phyloP scores from a whole-genome alignment of 805 yeast genomes.

The Zygosaccharomyces kombuchaensis region DNA sequence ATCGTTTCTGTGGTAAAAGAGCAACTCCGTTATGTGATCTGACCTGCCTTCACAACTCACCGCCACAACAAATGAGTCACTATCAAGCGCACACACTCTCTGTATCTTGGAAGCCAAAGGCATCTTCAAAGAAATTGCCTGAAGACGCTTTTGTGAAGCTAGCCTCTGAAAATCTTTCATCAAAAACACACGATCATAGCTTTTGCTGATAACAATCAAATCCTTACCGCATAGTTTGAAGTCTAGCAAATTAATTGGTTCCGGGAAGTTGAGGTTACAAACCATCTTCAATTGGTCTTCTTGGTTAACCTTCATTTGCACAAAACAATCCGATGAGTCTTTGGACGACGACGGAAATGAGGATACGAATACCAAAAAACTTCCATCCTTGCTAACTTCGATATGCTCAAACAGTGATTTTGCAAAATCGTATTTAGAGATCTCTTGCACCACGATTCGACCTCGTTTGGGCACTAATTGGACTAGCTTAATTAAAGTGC shows the following conservation, averaged over 20 bases:
- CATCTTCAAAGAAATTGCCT: slow-evolving; percentile 4
- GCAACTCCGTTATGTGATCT: slow-evolving; percentile 8
- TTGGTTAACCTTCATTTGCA: slow-evolving; percentile 1
- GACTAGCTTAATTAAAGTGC: slow-evolving; percentile 15
- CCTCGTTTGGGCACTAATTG: slow-evolving; percentile 17
- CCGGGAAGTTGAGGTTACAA: slow-evolving; percentile 4
- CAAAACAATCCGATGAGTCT: background rate
- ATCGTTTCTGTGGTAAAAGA: slow-evolving; percentile 11
- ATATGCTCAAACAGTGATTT: slow-evolving; percentile 3
- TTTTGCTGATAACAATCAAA: slow-evolving; percentile 11
- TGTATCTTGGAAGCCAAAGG: slow-evolving; percentile 8
- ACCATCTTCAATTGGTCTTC: slow-evolving; percentile 3
- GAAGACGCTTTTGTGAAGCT: background rate
- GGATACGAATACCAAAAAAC: slow-evolving; percentile 3
- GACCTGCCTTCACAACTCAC: slow-evolving; percentile 10
- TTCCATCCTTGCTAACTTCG: slow-evolving; percentile 7
- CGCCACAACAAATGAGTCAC: slow-evolving; percentile 13
- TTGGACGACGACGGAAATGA: background rate
- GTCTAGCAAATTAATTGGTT: slow-evolving; percentile 5
- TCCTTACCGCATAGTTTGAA: slow-evolving; percentile 17
- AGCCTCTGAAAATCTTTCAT: slow-evolving; percentile 11
- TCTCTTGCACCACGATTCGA: slow-evolving; percentile 11
- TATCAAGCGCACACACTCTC: slow-evolving; percentile 9
- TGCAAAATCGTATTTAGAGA: slow-evolving; percentile 6
- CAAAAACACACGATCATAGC: slow-evolving; percentile 10